Base-by-base conservation (phyloP, 345 rosid species). In the Moringa oleifera region DNA sequence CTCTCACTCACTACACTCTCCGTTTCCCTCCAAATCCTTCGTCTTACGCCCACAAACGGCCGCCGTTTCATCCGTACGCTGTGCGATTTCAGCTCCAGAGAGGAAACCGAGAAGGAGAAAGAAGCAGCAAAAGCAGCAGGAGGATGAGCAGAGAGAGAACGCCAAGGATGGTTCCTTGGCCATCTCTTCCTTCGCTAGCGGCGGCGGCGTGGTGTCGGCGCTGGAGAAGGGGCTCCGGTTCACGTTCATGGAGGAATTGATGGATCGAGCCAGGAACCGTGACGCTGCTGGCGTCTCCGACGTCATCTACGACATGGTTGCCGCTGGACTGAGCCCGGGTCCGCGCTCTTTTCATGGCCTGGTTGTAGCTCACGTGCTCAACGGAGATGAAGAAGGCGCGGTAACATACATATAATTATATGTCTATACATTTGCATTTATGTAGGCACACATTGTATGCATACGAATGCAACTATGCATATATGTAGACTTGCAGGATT, bases 281-380 rank as follows among this genome's bases (percentile, higher is more conserved):
- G 93, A 92, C 47, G 18, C 82, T 0, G 51, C 62, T 20, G 93
- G 87, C 16, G 98, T 86, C 7, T 80, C 86, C 1, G 88, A 86
- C 17, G 90, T 90, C 74, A 86, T 93, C 54, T 87, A 85, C 51
- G 98, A 93, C 76, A 93, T 93, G 98, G 69, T 93, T 59, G 97
- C 98, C 15, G 97, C 97, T 51, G 98, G 98, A 15, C 80, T 93
- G 50, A 73, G 59, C 71, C 97, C 98, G 22, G 97, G 98, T 23
- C 97, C 97, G 16, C 85, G 97, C 68, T 87, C 98, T 22, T 93
- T 84, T 65, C 98, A 93, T 66, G 98, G 98, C 18, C 85, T 93
- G 20, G 83, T 93, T 22, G 90, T 83, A 2, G 85, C 97, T 36
- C 77, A 85, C 55, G 72, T 67, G 18, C 88, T 93, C 37, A 79